Evolutionary conservation across 129 eudicot genomes (phyloP).

Genomic region (Tagetes erecta): DNA sequence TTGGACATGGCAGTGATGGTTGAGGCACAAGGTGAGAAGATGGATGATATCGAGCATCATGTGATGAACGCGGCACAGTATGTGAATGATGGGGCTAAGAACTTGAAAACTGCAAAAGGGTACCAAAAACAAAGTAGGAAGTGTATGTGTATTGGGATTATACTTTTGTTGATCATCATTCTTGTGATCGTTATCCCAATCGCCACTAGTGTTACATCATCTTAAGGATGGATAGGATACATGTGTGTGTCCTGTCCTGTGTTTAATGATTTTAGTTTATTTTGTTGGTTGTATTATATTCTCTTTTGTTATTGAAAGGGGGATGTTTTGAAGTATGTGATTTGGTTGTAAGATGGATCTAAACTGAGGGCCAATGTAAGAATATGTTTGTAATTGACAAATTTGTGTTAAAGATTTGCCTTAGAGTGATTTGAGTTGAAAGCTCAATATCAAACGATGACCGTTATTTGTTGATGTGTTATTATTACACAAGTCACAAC

Average conservation of each 20-base stretch:
- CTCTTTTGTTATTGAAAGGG: not conserved
- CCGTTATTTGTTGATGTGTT: no score
- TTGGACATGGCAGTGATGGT: slow-evolving; percentile 99
- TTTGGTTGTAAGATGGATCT: no score
- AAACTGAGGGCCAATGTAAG: no score
- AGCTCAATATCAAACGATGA: no score
- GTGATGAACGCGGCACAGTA: slow-evolving; percentile 84
- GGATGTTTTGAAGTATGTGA: not conserved
- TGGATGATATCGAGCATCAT: slow-evolving; percentile 95
- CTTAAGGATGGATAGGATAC: slow-evolving; percentile 39
- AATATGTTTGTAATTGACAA: no score
- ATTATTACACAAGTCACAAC: no score
- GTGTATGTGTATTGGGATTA: slow-evolving; percentile 80
- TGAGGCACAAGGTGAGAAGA: slow-evolving; percentile 89
- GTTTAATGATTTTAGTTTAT: not conserved
- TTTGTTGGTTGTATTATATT: not conserved
- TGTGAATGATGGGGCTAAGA: slow-evolving; percentile 67
- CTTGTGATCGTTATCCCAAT: slow-evolving; percentile 68
- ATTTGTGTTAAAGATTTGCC: no score
- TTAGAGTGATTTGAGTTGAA: no score
- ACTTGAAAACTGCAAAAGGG: slow-evolving; percentile 72
- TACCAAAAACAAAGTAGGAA: slow-evolving; percentile 69
- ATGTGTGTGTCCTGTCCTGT: slow-evolving; percentile 4
- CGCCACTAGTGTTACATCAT: slow-evolving; percentile 53
- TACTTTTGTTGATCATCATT: slow-evolving; percentile 61